Base-by-base conservation (phyloP, 2,329 filamentous ascomycete genomes). In the Fusarium sp. region DNA sequence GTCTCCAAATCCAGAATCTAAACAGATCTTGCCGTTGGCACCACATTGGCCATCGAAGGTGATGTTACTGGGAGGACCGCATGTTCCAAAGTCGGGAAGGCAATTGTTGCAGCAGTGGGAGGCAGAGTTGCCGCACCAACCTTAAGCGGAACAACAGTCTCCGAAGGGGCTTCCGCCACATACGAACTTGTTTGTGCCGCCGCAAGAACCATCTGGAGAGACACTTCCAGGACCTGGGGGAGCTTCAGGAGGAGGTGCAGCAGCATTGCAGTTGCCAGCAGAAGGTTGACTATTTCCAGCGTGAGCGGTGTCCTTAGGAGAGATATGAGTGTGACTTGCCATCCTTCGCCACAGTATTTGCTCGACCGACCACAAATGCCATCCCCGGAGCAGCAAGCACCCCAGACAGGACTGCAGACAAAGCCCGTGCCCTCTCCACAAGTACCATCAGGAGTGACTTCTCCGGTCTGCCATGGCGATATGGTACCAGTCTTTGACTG, bases 281-380 rank as follows among this genome's bases (percentile, higher is more conserved):
- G 15, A 11, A 12, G 29, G 20, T 29, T 65, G 58, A 1, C 62
- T 65, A 39, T 12, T 0, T 25, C 4, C 2, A 46, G 0, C 22
- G n/a, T 65, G 1, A 62, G 57, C 7, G 22, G 2, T 22, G 6
- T 6, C 15, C 15, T 14, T 7, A 18, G 6, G 2, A 18, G 5
- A 7, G 2, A 4, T 4, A 36, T 17, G 7, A 13, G n/a, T 25
- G 9, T 41, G 22, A 33, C 52, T 27, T 46, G 63, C 63, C 63
- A 66, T n/a, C 63, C 63, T 2, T 66, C 63, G 4, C 63, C 63
- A 20, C 63, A 66, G n/a, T 41, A 66, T 20, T 62, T 60, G 33
- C 47, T 63, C 4, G 63, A 66, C 27, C 63, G 59, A 27, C 63
- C 63, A 4, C 63, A 66, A 4, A n/a, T 8, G 1, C 63, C 63